Conservation (phyloP, 2,329 filamentous ascomycete species). For the Colletotrichum tanaceti region DNA sequence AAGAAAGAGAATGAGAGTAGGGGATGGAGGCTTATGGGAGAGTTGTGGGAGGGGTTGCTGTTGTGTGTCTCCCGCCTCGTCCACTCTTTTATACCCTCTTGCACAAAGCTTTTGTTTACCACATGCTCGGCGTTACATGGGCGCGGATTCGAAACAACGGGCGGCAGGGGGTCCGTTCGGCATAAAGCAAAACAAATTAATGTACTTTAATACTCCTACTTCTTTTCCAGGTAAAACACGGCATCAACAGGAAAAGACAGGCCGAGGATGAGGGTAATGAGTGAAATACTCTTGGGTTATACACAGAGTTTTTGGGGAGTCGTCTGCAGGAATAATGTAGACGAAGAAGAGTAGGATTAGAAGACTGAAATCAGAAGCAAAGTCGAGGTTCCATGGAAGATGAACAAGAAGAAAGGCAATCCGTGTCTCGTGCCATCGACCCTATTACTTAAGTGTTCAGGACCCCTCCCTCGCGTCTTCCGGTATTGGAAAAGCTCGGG, state of each 20-base stretch:
- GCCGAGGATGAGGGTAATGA: background rate
- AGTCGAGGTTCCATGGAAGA: background rate
- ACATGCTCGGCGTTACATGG: slow-evolving; percentile 38
- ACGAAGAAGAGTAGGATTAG: background rate
- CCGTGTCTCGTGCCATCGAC: background rate
- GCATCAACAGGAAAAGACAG: background rate
- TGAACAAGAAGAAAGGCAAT: background rate
- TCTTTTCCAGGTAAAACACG: slow-evolving; percentile 29
- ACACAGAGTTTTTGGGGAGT: slow-evolving; percentile 4
- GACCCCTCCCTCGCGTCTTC: background rate
- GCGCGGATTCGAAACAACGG: background rate
- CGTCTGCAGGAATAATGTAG: background rate
- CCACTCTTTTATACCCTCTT: slow-evolving; percentile 36
- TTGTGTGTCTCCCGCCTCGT: slow-evolving; percentile 32
- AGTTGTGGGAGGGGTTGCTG: too few relatives aligned
- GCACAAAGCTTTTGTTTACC: slow-evolving; percentile 31
- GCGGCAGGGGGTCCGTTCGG: background rate
- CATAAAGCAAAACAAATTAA: slow-evolving; percentile 21
- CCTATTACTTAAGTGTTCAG: background rate
- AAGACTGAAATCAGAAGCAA: slow-evolving; percentile 9
- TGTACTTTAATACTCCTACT: slow-evolving; percentile 28
- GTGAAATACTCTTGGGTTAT: background rate
- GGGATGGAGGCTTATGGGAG: too few relatives aligned
- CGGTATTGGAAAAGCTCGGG: background rate
- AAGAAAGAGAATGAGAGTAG: background rate